Base-by-base conservation (phyloP, 345 rosid species). In the Capsella bursapastoris region DNA sequence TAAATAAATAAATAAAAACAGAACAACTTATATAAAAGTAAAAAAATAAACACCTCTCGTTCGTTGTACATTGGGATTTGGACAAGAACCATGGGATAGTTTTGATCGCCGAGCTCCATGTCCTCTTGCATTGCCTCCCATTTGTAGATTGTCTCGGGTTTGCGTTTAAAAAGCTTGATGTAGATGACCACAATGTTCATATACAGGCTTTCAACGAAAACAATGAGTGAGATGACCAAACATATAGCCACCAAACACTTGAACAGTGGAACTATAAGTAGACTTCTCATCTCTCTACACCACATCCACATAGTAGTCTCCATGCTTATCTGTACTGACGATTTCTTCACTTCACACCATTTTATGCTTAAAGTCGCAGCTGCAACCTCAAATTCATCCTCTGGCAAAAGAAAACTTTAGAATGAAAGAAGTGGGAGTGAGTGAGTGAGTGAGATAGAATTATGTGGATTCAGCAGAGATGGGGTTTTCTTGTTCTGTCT, bases 111-210 rank as follows among this genome's bases (percentile, higher is more conserved):
- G 64, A 79, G 72, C 80, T 87, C 89, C 14, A 78, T 29, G 58
- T 87, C 89, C 11, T 85, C 86, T 51, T 80, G 67, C 64, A 81
- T 61, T 22, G 78, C 68, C 50, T 82, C 85, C 76, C 82, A 87
- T 79, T 70, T 86, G 78, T 85, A 84, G 29, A 70, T 61, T 31
- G 74, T 81, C 29, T 73, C 78, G 16, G 85, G 84, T 78, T 81
- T 80, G 34, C 68, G 81, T 14, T 85, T 68, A 31, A 84, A 64
- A 27, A 81, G n/a, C 78, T 84, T 85, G 8, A 84, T 73, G 27
- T 65, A 78, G n/a, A 71, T 44, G 6, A 87, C 82, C 12, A 87
- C 84, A 57, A 86, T 52, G 53, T 84, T 84, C 88, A 87, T 87
- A 25, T 82, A 87, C 12, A 77, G 41, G 64, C 83, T 82, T 31